Base-by-base conservation (phyloP, 2,329 filamentous ascomycete genomes). In the Neonectria neomacrospora region DNA sequence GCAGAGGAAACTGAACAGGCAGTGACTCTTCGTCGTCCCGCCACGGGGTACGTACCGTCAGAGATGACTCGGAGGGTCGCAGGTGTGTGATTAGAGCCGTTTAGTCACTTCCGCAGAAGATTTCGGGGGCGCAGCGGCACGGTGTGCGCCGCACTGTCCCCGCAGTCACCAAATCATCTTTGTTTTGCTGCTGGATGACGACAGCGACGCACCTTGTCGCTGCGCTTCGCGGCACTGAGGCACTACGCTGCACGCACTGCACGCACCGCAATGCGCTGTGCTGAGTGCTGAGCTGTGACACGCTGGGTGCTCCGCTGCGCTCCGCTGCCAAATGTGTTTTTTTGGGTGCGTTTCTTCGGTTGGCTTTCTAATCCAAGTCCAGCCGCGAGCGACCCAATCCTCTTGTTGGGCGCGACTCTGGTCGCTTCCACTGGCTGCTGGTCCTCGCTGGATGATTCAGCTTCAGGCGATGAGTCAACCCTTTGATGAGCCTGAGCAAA, bases 51-150 rank as follows among this genome's bases (percentile, higher is more conserved):
- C 54, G 54, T 51, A 42, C 41, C 44, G 16, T 11, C 10, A 12
- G 8, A 12, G 50, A 22, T 37, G 18, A 23, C 47, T 50, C 47
- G 26, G 37, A 41, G 37, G 8, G 37, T 22, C n/a, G 26, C 20
- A 44, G 56, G 62, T 41, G 58, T 63, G 68, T 56, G 57, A 61
- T 67, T 66, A 71, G 62, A 16, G 58, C 58, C 23, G 68, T 64
- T 71, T 72, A 73, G 70, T 71, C 65, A 73, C 70, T 47, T 48
- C 50, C 41, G 52, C 65, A 51, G 67, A 67, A 67, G 62, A 44
- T 64, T 69, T 64, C 58, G 64, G 68, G 55, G 55, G 51, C 50
- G 42, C 48, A 59, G 57, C 58, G 48, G 55, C 61, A 74, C 70
- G 61, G 71, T 73, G 66, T 61, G 39, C 47, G 52, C 48, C 66